These are phyloP conservation scores for Fusarium sp. DNA, from an alignment of 2,329 filamentous ascomycete species.

Conservation along the genomic window DNA sequence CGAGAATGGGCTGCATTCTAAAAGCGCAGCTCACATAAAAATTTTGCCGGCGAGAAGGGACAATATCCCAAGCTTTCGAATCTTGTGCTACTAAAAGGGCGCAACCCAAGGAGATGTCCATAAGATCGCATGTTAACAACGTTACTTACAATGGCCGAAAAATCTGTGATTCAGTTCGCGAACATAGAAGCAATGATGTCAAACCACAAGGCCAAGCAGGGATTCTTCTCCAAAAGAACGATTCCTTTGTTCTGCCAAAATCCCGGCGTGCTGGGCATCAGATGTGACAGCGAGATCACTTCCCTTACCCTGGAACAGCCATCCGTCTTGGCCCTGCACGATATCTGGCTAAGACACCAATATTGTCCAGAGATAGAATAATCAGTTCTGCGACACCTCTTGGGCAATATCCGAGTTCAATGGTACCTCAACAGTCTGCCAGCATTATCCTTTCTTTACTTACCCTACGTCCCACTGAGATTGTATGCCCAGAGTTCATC, in stretches of 20 bases:
- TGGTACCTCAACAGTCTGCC: background rate
- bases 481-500: background rate
- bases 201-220: background rate
- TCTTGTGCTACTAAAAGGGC: no score
- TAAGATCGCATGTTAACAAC: no score
- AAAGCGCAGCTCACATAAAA: no score
- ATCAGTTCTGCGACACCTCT: background rate
- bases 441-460: no score
- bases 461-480: no score
- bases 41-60: background rate
- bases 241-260: background rate
- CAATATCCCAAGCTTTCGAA: background rate
- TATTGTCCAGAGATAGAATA: background rate
- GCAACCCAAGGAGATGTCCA: no score
- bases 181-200: no score
- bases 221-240: background rate
- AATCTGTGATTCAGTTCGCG: no score
- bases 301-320: background rate
- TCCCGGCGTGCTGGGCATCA: background rate
- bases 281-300: background rate
- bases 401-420: background rate
- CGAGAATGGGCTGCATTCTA: background rate
- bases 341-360: constrained; percentile 14
- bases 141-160: no score
- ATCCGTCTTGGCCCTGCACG: constrained; percentile 1